Conservation (phyloP, 495 filamentous ascomycete genomes). For the Hypomontagnella monticulosa region DNA sequence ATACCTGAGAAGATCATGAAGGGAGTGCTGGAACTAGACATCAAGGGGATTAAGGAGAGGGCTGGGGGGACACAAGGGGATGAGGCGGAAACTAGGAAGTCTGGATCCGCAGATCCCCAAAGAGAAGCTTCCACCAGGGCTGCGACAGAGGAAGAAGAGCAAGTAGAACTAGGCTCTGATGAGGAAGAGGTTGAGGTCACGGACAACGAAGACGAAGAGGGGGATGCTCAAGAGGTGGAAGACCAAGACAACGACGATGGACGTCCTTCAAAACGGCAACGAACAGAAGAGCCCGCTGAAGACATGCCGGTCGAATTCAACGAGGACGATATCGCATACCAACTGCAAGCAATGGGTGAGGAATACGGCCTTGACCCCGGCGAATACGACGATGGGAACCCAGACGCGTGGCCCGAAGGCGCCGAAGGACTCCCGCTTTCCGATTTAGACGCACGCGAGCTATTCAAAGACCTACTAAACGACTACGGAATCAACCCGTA, state of each 20-base stretch:
- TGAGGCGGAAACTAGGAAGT: slow-evolving; percentile 8
- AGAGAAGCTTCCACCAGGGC: slow-evolving; percentile 10
- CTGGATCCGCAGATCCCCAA: slow-evolving; percentile 4
- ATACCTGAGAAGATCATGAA: slow-evolving; percentile 85
- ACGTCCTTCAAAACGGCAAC: slow-evolving; percentile 71
- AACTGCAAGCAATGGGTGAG: slow-evolving; percentile 86
- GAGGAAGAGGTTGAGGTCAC: slow-evolving; percentile 92
- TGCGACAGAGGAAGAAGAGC: slow-evolving; percentile 40
- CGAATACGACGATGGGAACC: slow-evolving; percentile 74
- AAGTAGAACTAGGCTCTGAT: slow-evolving; percentile 65
- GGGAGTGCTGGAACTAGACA: slow-evolving; percentile 77
- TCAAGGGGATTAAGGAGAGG: slow-evolving; percentile 62
- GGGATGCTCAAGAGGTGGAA: slow-evolving; percentile 46
- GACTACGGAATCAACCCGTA: slow-evolving; percentile 87
- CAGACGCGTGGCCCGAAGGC: slow-evolving; percentile 74
- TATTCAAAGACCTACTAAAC: slow-evolving; percentile 87
- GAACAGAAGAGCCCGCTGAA: slow-evolving; percentile 64
- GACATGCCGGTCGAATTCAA: slow-evolving; percentile 82
- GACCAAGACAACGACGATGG: slow-evolving; percentile 57
- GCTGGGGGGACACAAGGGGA: slow-evolving; percentile 47
- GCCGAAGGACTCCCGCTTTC: slow-evolving; percentile 73
- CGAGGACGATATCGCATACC: slow-evolving; percentile 94
- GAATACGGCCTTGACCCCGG: slow-evolving; percentile 69
- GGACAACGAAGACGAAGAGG: slow-evolving; percentile 65
- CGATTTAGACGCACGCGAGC: slow-evolving; percentile 70